Base-by-base conservation (phyloP, 352 stramenopile species). In the Phytophthora boehmeriae region DNA sequence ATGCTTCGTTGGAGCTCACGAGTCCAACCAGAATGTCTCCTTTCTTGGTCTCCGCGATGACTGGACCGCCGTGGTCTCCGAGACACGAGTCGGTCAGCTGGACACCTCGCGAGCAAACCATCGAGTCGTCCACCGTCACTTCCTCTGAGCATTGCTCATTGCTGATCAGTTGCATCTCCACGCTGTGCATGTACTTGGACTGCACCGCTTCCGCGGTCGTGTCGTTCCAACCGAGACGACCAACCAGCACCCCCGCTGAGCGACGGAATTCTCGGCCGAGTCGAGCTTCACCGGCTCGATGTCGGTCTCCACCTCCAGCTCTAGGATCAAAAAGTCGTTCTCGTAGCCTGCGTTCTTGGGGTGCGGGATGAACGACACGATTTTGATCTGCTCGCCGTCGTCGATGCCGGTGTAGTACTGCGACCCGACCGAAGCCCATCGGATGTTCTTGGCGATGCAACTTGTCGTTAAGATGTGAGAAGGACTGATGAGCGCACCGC, bases 251-350 rank as follows among this genome's bases (percentile, higher is more conserved):
- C 23, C 65, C 75, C 5, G 32, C 10, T 69, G 68, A 35, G 69
- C 61, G 52, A 71, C 73, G n/a, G 65, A 63, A 28, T 71, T 73
- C 8, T 64, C 53, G 17, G 49, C 66, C 0, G 54, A 13, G 23
- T 70, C 76, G 23, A 86, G 32, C 13, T 32, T 8, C 36, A 86
- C 75, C 1, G 79, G 76, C 16, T 67, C 42, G 19, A 64, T 75
- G 2, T 43, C 73, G 27, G 66, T 76, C 4, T 64, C 54, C 10
- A 39, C 42, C 36, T 72, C 65, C 22, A 85, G 63, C 53, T 79
- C 73, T 14, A 93, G 63, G 13, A 95, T 67, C 16, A 82, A 36
- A 43, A 84, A 86, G 62, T 93, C 83, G 34, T 79, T 73, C 4
- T 25, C n/a, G 42, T 42, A 73, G 25, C 23, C 45, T 28, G 55